A percentile compares a stretch with the other conserved stretches of the same genome.
Conservation (phyloP, 2,329 filamentous ascomycete genomes). For the Botryotinia narcissicola region DNA sequence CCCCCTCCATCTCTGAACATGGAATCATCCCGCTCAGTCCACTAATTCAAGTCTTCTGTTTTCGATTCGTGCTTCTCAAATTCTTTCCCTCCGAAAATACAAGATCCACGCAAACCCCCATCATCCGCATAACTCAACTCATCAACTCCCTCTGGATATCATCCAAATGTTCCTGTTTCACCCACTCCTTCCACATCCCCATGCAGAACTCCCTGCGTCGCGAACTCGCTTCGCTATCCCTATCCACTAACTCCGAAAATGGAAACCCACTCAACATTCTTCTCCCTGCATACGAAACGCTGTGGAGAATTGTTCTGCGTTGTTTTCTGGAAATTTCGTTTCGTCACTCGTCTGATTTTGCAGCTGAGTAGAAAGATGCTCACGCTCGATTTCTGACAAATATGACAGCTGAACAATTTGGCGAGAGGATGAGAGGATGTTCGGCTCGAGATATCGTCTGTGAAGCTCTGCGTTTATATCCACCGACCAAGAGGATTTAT, state of each 20-base stretch:
- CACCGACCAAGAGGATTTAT: slow-evolving; percentile 16
- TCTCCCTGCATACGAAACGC: slow-evolving; percentile 24
- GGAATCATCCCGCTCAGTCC: neutral
- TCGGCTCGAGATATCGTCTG: slow-evolving; percentile 8
- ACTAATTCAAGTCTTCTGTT: slow-evolving; percentile 13
- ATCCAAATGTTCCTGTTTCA: slow-evolving; percentile 8
- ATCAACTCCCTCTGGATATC: slow-evolving; percentile 18
- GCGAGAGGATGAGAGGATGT: neutral
- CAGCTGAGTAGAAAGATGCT: neutral
- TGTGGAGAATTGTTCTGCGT: slow-evolving; percentile 23
- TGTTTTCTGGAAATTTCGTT: slow-evolving; percentile 19
- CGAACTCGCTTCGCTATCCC: slow-evolving; percentile 5
- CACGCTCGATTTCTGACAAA: neutral
- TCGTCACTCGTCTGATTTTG: neutral
- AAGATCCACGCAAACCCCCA: neutral
- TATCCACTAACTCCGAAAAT: neutral
- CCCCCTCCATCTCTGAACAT: neutral
- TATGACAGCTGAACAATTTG: neutral
- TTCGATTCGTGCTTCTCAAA: slow-evolving; percentile 8
- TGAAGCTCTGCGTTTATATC: slow-evolving; percentile 18
- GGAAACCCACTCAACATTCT: slow-evolving; percentile 23
- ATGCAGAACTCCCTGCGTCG: neutral
- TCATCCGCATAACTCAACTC: neutral
- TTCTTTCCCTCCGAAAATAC: neutral
- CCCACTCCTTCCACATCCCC: neutral